Base-by-base conservation (phyloP, 495 filamentous ascomycete genomes). In the Alectoria sarmentosa region DNA sequence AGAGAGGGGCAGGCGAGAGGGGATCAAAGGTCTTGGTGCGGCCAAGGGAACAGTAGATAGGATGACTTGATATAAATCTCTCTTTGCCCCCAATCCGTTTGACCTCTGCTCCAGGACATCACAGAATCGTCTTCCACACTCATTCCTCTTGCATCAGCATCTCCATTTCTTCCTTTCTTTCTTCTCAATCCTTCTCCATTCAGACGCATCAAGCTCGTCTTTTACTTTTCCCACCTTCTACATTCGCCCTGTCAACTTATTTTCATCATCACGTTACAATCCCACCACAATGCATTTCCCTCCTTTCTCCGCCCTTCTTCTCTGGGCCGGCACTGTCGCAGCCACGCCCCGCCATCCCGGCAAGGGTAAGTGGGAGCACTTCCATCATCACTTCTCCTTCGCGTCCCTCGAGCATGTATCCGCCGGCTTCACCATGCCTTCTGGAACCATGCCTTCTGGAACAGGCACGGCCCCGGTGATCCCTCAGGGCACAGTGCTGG, bases 61-160 rank as follows among this genome's bases (percentile, higher is more conserved):
- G 6, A 23, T 39, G 36, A n/a, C 36, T 6, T 41, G 34, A 36
- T 19, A 44, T 39, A 61, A 55, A 65, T 60, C 36, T 38, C 39
- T 19, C 7, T 14, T 13, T 21, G 1, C 23, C 44, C 30, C 37
- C 17, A 0, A 23, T 28, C 5, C 13, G 1, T 19, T 55, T 30
- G 1, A n/a, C 6, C 11, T 21, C 15, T 21, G 61, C 64, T 46
- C 26, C 36, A 61, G 48, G 23, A 46, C 34, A 44, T 34, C 61
- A 34, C 14, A 65, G 30, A 26, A 60, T 42, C 58, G 4, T 67
- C 65, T 60, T 28, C 60, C 44, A 44, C 65, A 38, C 34, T 62
- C 60, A 49, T 46, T 54, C n/a, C 28, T n/a, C n/a, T 26, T 62
- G 19, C 64, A 62, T 38, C 54, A 63, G 59, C 52, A 44, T 62